phyloP scores from a whole-genome alignment of 805 yeast species.

The Saccharomycopsis fermentans region DNA sequence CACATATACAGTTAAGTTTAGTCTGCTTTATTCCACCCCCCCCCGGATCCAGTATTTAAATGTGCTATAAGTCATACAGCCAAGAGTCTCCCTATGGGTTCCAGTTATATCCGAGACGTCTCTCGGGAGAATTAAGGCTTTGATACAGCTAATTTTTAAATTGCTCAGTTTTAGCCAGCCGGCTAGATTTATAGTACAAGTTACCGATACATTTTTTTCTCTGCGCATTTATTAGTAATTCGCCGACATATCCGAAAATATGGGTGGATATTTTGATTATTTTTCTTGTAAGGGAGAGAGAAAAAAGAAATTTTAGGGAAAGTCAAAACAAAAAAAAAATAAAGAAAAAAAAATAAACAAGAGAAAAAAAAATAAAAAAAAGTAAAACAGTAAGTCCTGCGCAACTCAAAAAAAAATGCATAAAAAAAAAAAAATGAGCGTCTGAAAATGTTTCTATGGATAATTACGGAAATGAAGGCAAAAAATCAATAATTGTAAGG shows the following conservation, averaged over 20 bases:
- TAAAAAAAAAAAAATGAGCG: background rate
- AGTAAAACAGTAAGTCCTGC: background rate
- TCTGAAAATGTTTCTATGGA: too few relatives aligned
- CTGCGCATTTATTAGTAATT: background rate
- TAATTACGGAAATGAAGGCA: too few relatives aligned
- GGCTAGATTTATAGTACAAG: background rate
- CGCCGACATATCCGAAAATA: slow-evolving; percentile 1
- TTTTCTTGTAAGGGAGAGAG: too few relatives aligned
- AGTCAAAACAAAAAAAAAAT: background rate
- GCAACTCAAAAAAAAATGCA: background rate
- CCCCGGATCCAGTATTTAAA: too few relatives aligned
- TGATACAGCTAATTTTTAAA: background rate
- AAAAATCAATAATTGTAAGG: too few relatives aligned
- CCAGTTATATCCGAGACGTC: too few relatives aligned
- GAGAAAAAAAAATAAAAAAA: background rate
- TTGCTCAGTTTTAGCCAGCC: background rate
- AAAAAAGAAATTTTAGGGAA: too few relatives aligned
- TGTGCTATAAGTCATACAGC: too few relatives aligned
- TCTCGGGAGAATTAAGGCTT: too few relatives aligned
- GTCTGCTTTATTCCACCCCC: too few relatives aligned
- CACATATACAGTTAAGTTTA: too few relatives aligned
- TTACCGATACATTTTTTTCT: background rate
- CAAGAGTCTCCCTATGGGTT: too few relatives aligned
- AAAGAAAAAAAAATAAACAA: background rate
- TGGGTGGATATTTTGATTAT: background rate